Evolutionary conservation across 495 filamentous ascomycete species (phyloP).

Genomic region (Penicillium alfredii): DNA sequence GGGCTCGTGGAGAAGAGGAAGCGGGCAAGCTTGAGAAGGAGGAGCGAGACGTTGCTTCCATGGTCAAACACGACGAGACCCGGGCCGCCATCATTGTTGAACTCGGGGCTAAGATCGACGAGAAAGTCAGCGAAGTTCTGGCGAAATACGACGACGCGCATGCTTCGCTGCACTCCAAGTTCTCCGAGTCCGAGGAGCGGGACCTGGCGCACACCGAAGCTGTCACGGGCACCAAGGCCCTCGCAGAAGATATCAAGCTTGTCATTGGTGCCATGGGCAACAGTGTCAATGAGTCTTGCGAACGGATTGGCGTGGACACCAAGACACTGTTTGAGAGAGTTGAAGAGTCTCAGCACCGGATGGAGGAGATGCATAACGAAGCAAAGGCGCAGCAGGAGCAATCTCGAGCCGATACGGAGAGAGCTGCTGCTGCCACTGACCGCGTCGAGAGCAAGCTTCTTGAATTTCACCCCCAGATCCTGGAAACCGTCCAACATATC

Average conservation of each 20-base stretch:
- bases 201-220: constrained; percentile 62
- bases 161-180: constrained; percentile 59
- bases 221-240: constrained; percentile 62
- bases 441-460: constrained; percentile 66
- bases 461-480: constrained; percentile 79
- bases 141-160: constrained; percentile 80
- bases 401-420: constrained; percentile 68
- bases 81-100: constrained; percentile 52
- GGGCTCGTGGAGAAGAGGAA: constrained; percentile 61
- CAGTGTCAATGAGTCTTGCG: constrained; percentile 74
- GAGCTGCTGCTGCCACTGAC: constrained; percentile 63
- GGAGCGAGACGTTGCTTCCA: constrained; percentile 63
- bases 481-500: constrained; percentile 77
- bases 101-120: constrained; percentile 63
- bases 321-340: constrained; percentile 76
- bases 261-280: constrained; percentile 78
- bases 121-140: constrained; percentile 70
- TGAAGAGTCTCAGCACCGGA: constrained; percentile 65
- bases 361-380: constrained; percentile 69
- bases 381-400: constrained; percentile 69
- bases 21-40: constrained; percentile 67
- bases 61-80: constrained; percentile 63
- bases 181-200: constrained; percentile 59
- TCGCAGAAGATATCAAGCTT: constrained; percentile 78
- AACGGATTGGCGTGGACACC: constrained; percentile 77